These are phyloP conservation scores for Cicer chorassanicum DNA, from an alignment of 306 rosid species.

Conservation along the genomic window DNA sequence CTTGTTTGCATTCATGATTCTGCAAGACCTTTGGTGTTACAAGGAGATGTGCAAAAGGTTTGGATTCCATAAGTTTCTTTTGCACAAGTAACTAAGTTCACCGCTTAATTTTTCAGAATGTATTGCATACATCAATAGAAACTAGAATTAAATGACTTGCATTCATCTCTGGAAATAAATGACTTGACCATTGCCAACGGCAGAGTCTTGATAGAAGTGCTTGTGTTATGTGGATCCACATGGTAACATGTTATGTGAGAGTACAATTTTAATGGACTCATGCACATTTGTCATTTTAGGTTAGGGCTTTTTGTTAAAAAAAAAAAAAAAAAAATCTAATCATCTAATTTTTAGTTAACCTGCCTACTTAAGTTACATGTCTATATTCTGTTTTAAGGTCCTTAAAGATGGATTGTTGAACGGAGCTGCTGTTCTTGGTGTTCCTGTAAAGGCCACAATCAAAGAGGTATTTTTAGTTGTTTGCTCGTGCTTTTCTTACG, in stretches of 20 bases:
- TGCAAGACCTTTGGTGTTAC: conserved; percentile 81
- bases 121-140: neutral
- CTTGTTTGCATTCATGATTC: conserved; percentile 97
- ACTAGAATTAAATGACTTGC: no score
- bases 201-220: conserved; percentile 19
- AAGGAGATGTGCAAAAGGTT: conserved; percentile 76
- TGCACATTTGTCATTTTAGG: conserved; percentile 16
- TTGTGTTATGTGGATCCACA: conserved; percentile 32
- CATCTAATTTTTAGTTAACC: conserved; percentile 2
- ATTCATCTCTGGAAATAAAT: conserved; percentile 24
- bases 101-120: conserved; percentile 37
- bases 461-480: conserved; percentile 72
- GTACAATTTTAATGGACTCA: conserved; percentile 19
- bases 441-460: conserved; percentile 94
- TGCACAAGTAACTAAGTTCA: conserved; percentile 14
- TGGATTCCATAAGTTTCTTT: conserved; percentile 28
- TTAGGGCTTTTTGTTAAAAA: neutral
- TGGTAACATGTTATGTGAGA: neutral
- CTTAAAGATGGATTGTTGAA: conserved; percentile 77
- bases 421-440: conserved; percentile 96
- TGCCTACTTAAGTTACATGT: conserved; percentile 34
- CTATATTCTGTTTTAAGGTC: conserved; percentile 63
- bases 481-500: neutral
- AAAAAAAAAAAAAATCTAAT: neutral
- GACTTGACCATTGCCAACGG: conserved; percentile 24